These are phyloP conservation scores for Kuraishia capsulata DNA, from an alignment of 805 yeast species.

Conservation along the genomic window DNA sequence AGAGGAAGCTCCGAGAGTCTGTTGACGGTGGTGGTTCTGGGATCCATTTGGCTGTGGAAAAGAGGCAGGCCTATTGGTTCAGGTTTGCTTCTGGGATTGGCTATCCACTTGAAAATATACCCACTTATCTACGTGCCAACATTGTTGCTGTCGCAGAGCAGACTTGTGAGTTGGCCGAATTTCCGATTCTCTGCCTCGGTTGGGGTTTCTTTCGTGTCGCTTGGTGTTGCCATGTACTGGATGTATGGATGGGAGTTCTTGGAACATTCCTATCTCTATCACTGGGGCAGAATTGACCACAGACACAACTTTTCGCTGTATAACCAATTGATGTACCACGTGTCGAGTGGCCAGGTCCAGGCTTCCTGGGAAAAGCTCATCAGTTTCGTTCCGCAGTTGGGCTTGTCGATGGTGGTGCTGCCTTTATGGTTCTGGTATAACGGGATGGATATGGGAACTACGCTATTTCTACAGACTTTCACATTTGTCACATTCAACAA, in stretches of 20 bases:
- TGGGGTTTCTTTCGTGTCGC: conserved; percentile 29
- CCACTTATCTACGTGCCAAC: conserved; percentile 86
- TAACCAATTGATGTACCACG: conserved; percentile 62
- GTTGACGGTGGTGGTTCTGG: conserved; percentile 66
- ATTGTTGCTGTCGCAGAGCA: conserved; percentile 29
- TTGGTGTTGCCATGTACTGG: conserved; percentile 54
- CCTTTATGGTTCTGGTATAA: conserved; percentile 38
- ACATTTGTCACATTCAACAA: conserved; percentile 73
- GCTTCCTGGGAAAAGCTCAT: conserved; percentile 6
- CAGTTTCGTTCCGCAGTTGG: conserved; percentile 68
- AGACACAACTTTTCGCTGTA: conserved; percentile 91
- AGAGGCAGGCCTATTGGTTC: conserved; percentile 20
- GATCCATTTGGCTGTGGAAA: conserved; percentile 39
- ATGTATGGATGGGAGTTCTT: conserved; percentile 71
- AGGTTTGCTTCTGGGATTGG: conserved; percentile 56
- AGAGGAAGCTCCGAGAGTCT: conserved; percentile 92
- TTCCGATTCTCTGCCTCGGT: conserved; percentile 1
- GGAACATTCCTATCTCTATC: conserved; percentile 74
- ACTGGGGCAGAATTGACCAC: conserved; percentile 77
- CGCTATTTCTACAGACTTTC: conserved; percentile 69
- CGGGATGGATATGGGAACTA: conserved; percentile 31
- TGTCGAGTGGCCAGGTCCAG: conserved; percentile 27
- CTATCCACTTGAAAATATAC: conserved; percentile 86
- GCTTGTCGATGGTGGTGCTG: conserved; percentile 45
- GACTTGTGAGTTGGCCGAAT: conserved; percentile 7